A percentile compares a stretch with the other conserved stretches of the same genome.
These are phyloP conservation scores for Lipomyces orientalis DNA, from an alignment of 805 yeast genomes.

Conservation along the genomic window DNA sequence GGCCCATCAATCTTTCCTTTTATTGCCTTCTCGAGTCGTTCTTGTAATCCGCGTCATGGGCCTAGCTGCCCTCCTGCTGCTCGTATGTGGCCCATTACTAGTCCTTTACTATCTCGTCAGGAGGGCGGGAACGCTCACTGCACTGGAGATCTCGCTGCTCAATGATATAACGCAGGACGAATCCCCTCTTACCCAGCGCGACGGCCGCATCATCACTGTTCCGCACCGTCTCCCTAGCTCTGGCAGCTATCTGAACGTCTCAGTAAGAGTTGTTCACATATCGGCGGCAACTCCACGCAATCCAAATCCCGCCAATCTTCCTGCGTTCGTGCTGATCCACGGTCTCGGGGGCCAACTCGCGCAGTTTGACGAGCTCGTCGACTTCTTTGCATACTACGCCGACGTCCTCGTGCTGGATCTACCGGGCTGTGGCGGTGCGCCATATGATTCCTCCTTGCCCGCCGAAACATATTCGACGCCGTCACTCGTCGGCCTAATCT, in stretches of 20 bases:
- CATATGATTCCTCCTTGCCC: slow-evolving; percentile 41
- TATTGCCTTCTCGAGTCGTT: background rate
- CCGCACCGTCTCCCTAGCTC: background rate
- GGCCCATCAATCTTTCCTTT: background rate
- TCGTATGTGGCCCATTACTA: background rate
- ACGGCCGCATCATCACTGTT: slow-evolving; percentile 16
- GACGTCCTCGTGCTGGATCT: slow-evolving; percentile 75
- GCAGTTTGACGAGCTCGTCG: slow-evolving; percentile 78
- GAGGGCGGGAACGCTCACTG: slow-evolving; percentile 19
- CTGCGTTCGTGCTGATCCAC: slow-evolving; percentile 72
- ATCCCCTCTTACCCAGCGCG: slow-evolving; percentile 31
- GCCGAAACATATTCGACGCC: slow-evolving; percentile 29
- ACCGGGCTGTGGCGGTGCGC: slow-evolving; percentile 79
- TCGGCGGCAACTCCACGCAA: slow-evolving; percentile 25
- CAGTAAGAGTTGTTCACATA: slow-evolving; percentile 21
- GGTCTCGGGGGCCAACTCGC: slow-evolving; percentile 91
- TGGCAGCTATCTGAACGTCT: background rate
- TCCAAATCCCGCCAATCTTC: slow-evolving; percentile 47
- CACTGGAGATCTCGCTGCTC: slow-evolving; percentile 23
- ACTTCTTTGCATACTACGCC: slow-evolving; percentile 64
- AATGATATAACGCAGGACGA: slow-evolving; percentile 28
- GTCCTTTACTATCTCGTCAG: slow-evolving; percentile 4
- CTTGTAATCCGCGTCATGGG: background rate
- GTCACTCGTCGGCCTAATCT: slow-evolving; percentile 25
- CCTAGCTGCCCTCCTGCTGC: background rate